phyloP scores from a whole-genome alignment of 805 yeast genomes.

The Yamadazyma scolyti region DNA sequence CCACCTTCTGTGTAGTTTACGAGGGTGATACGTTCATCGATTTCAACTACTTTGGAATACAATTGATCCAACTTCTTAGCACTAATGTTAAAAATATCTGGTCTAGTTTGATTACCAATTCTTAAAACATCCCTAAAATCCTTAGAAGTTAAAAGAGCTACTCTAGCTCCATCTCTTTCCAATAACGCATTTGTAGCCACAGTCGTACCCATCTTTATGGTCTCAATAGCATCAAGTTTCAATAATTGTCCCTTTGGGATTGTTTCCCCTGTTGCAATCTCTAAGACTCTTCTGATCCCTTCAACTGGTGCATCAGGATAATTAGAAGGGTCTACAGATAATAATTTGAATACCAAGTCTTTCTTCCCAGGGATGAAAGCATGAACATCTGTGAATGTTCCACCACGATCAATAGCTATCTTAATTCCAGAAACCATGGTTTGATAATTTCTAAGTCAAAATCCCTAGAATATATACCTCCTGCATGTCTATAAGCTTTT shows the following conservation, averaged over 20 bases:
- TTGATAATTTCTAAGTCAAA: too few species aligned
- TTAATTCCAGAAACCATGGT: conserved; percentile 1
- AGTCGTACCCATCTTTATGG: conserved; percentile 83
- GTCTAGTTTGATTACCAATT: conserved; percentile 88
- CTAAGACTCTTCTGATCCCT: conserved; percentile 74
- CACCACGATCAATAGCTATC: conserved; percentile 47
- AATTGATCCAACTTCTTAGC: conserved; percentile 64
- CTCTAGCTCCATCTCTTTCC: conserved; percentile 83
- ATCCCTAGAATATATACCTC: neutral
- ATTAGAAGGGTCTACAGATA: conserved; percentile 81
- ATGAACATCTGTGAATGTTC: conserved; percentile 75
- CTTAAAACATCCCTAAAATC: conserved; percentile 77
- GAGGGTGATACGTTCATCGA: conserved; percentile 82
- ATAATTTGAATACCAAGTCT: conserved; percentile 63
- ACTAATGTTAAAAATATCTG: conserved; percentile 76
- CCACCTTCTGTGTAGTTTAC: conserved; percentile 68
- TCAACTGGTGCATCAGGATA: conserved; percentile 84
- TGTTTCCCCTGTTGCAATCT: conserved; percentile 45
- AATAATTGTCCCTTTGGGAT: conserved; percentile 37
- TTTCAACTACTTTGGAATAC: conserved; percentile 70
- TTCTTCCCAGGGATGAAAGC: conserved; percentile 43
- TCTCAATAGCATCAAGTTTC: conserved; percentile 57
- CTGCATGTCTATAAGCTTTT: too few species aligned
- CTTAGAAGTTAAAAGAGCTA: conserved; percentile 77
- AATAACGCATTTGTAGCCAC: conserved; percentile 90